Conservation (phyloP, 2,329 filamentous ascomycete species). For the Teratosphaeria destructans region DNA sequence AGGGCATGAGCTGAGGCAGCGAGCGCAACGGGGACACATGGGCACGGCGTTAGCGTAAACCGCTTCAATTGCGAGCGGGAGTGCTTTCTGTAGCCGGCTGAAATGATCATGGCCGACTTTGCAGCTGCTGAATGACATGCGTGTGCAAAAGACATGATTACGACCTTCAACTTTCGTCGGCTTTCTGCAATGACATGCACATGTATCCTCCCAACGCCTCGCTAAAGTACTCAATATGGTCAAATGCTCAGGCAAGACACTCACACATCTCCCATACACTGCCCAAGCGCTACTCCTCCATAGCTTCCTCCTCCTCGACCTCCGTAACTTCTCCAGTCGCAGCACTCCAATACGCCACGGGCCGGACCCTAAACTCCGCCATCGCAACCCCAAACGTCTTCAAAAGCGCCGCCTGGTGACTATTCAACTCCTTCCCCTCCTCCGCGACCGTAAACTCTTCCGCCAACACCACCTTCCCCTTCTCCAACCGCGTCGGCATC, state of each 20-base stretch:
- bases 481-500: conserved; percentile 78
- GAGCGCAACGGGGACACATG: neutral
- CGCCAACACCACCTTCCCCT: conserved; percentile 75
- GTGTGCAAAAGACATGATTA: neutral
- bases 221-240: conserved; percentile 1
- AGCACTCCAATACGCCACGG: conserved; percentile 49
- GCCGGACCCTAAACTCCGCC: conserved; percentile 76
- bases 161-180: neutral
- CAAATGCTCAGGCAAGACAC: neutral
- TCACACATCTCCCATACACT: neutral
- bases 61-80: conserved; percentile 2
- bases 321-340: conserved; percentile 24
- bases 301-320: conserved; percentile 17
- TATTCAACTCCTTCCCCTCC: conserved; percentile 76
- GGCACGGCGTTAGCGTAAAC: conserved; percentile 8
- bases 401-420: conserved; percentile 81
- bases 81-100: conserved; percentile 11
- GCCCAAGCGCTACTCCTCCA: conserved; percentile 18
- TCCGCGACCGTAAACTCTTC: conserved; percentile 67
- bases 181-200: neutral
- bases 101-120: conserved; percentile 1
- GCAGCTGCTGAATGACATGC: neutral
- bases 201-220: conserved; percentile 4
- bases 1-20: conserved; percentile 5
- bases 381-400: conserved; percentile 89